Evolutionary conservation across 2,329 filamentous ascomycete species (phyloP).

Genomic region (Penicillium sp.): DNA sequence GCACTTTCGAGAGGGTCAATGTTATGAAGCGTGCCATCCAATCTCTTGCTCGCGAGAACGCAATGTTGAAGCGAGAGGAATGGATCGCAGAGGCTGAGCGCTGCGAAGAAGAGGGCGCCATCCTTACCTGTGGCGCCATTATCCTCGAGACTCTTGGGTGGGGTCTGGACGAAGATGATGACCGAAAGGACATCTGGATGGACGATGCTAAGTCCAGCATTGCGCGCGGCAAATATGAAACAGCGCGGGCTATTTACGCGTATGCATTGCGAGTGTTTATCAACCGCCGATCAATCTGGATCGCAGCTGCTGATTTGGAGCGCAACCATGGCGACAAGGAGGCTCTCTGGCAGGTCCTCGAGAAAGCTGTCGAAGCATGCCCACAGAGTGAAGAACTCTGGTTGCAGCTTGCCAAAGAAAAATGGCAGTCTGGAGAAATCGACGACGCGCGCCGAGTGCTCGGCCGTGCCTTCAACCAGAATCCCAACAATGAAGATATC

Average conservation of each 20-base stretch:
- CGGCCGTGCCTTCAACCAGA: constrained; percentile 87
- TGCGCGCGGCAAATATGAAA: constrained; percentile 79
- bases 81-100: constrained; percentile 95
- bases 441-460: constrained; percentile 84
- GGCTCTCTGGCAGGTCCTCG: constrained; percentile 78
- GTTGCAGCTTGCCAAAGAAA: constrained; percentile 95
- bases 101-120: constrained; percentile 87
- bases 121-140: constrained; percentile 84
- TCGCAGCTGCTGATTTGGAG: constrained; percentile 87
- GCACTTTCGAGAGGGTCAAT: constrained; percentile 75
- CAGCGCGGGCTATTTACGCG: constrained; percentile 88
- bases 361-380: constrained; percentile 91
- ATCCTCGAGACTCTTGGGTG: constrained; percentile 91
- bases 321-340: constrained; percentile 84
- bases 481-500: constrained; percentile 96
- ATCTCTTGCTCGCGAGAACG: constrained; percentile 82
- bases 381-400: constrained; percentile 88
- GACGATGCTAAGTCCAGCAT: constrained; percentile 86
- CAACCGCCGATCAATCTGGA: constrained; percentile 84
- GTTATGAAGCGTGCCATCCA: constrained; percentile 95
- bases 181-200: constrained; percentile 93
- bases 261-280: constrained; percentile 88
- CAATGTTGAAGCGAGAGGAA: constrained; percentile 96
- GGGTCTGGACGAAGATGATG: constrained; percentile 92
- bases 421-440: constrained; percentile 84